Percentiles rank a stretch among this genome's conserved stretches.
phyloP scores from a whole-genome alignment of 768 basidiomycete species.

The Roridomyces roridus region DNA sequence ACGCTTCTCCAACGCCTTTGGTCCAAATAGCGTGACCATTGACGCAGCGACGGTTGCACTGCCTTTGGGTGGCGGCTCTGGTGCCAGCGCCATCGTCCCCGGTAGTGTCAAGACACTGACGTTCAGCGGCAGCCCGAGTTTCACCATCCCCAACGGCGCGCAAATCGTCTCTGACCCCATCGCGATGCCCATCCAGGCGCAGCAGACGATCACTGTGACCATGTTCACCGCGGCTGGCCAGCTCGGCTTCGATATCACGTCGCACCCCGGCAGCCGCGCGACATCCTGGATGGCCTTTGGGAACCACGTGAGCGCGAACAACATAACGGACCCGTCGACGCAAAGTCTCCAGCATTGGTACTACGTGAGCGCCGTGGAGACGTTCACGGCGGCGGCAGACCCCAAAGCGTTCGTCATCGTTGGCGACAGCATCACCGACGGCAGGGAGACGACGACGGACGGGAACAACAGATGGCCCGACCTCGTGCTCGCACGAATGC shows the following conservation, averaged over 20 bases:
- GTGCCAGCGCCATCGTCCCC: constrained; percentile 41
- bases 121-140: constrained; percentile 48
- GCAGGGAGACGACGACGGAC: constrained; percentile 51
- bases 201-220: constrained; percentile 47
- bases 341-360: constrained; percentile 46
- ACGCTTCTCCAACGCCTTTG: constrained; percentile 56
- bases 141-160: constrained; percentile 50
- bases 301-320: constrained; percentile 40
- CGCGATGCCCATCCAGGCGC: constrained; percentile 42
- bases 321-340: constrained; percentile 39
- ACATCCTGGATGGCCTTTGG: constrained; percentile 49
- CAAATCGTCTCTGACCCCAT: constrained; percentile 53
- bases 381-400: constrained; percentile 35
- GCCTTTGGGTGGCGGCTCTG: constrained; percentile 43
- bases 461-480: constrained; percentile 59
- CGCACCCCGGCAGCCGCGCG: constrained; percentile 57
- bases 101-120: constrained; percentile 43
- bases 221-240: constrained; percentile 50
- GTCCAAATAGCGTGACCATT: constrained; percentile 46
- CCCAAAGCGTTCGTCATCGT: constrained; percentile 46
- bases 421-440: constrained; percentile 62
- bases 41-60: constrained; percentile 51
- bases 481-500: constrained; percentile 48
- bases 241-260: constrained; percentile 45
- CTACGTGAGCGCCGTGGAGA: constrained; percentile 51